Base-by-base conservation (phyloP, 1,139 yeast genomes). In the Casaregolazyma lundiana region DNA sequence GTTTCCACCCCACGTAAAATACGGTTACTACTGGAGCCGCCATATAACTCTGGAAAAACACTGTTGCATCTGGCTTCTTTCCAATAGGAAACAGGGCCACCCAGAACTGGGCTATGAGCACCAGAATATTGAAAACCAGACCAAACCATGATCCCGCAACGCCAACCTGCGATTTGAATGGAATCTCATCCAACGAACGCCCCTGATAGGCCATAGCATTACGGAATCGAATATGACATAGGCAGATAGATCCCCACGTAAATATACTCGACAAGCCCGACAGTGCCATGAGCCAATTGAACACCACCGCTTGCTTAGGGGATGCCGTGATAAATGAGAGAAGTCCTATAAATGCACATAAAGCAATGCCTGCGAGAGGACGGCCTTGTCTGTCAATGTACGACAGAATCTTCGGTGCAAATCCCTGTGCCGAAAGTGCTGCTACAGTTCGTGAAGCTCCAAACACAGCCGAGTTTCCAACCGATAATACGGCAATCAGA, bases 361-460 rank as follows among this genome's bases (percentile, higher is more conserved):
- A 63, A 19, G 72, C 59, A 62, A 84, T 77, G 42, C 89, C 92
- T 44, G 75, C 75, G 46, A 83, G 69, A 41, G 95, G 95, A 64
- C 94, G 78, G 52, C 90, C 92, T 49, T 70, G 65, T 58, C 80
- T 78, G 64, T 85, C 95, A 61, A 85, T 78, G 69, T 84, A 87
- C 53, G 80, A 82, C 51, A 80, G 74, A 56, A 77, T 68, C 57
- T 74, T 74, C 54, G 96, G 96, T 26, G 92, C 89, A 65, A 78
- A 81, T 35, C 90, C 88, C 61, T 86, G 84, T 51, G 85, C 83
- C 44, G 95, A 87, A 54, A 89, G 73, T 7, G 95, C 84, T 50
- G 85, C 82, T 54, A 88, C 68, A 19, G 95, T 80, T 72, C 96
- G 81, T 30, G 95, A 84, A 43, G 88, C 77, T 21, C 83, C 95